Evolutionary conservation across 768 basidiomycete species (phyloP), one percentile per base, ranked within the genome.

Genomic region (Tulasnella sp.): DNA sequence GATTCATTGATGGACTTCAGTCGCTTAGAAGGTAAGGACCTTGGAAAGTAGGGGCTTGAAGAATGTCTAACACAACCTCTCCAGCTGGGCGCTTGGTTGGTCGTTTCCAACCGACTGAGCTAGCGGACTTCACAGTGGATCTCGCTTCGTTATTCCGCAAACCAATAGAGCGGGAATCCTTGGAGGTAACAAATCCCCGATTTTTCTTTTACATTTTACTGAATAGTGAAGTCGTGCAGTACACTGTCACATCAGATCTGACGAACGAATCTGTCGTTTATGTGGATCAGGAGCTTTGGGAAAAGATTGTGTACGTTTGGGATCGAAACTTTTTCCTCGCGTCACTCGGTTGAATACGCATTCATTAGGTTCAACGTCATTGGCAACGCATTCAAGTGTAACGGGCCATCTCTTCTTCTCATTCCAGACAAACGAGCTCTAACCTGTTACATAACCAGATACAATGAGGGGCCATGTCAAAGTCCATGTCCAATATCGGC

Each of bases 1-100:
- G 69, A 71, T 34, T 67, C 70, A 11, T 58, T 75, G 15, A 71
- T 74, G 71, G 73, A 75, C 62, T 73, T 74, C 61, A 59, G 45
- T 49, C 57, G 57, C 22, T 27, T 70, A 66, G 22, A 67, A 69
- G 12, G 61, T 74, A 61, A 1, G 1, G n/a, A 21, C 56, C 1
- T 9, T 44, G 12, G 24, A 17, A 2, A n/a, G 8, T 22, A 15
- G 22, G 42, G 19, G 8, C 21, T 3, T 2, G 9, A 21, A 4
- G 17, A 17, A 12, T 42, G 21, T 12, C 10, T 38, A 22, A 9
- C 60, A 43, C 27, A 8, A 4, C 17, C 3, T 10, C n/a, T 38
- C 4, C 12, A 61, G 60, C 31, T 9, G 60, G 60, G 12, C 30
- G 52, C n/a, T 38, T 70, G 49, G 62, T 61, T 42, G 71, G 71